These are phyloP conservation scores for Fremontodendron californicum DNA, from an alignment of 345 rosid species.

Conservation along the genomic window DNA sequence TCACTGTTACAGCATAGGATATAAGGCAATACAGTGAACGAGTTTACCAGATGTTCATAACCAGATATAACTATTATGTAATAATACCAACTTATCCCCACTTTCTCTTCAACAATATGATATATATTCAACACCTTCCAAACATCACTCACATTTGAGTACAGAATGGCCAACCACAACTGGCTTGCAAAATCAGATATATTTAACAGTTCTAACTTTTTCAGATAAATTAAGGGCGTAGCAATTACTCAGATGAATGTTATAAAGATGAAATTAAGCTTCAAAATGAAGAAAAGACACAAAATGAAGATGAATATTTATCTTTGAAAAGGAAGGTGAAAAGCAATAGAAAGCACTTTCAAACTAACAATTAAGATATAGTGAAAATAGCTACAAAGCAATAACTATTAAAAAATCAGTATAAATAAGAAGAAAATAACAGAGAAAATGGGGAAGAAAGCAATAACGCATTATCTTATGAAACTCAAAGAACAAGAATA, in stretches of 20 bases:
- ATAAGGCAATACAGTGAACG: neutral
- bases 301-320: neutral
- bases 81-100: neutral
- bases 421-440: neutral
- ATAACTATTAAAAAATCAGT: neutral
- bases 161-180: neutral
- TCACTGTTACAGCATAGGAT: neutral
- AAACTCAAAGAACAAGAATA: neutral
- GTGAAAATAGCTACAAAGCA: neutral
- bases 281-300: neutral
- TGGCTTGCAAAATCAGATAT: neutral
- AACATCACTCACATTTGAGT: neutral
- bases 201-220: neutral
- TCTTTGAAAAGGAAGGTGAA: neutral
- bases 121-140: neutral
- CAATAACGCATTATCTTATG: neutral
- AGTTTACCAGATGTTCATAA: neutral
- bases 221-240: neutral
- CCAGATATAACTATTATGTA: neutral
- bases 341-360: neutral
- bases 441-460: neutral
- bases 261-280: neutral
- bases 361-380: neutral
- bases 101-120: constrained; percentile 1
- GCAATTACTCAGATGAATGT: neutral